Conservation (phyloP, 2,329 filamentous ascomycete genomes). For the Grosmannia huntii region DNA sequence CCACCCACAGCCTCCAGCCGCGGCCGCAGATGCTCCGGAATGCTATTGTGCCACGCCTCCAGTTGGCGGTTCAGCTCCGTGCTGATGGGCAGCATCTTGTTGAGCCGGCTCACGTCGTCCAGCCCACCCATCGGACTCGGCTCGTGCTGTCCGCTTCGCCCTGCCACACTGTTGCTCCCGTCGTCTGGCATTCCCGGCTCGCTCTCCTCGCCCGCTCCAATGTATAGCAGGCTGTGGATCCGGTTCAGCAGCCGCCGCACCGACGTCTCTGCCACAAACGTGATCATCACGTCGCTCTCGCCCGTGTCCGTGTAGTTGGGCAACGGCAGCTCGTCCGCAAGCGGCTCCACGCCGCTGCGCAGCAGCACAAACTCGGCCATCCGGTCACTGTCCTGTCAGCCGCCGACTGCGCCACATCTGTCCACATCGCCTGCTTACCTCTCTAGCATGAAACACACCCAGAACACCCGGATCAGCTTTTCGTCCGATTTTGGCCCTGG, state of each 20-base stretch:
- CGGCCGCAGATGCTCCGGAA: conserved; percentile 32
- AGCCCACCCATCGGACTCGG: not conserved
- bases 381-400: conserved; percentile 41
- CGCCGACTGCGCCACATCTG: not conserved
- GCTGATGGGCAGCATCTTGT: conserved; percentile 19
- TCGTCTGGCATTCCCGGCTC: conserved; percentile 11
- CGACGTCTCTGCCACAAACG: conserved; percentile 28
- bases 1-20: conserved; percentile 29
- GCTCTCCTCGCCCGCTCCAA: not conserved
- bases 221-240: conserved; percentile 28
- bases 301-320: conserved; percentile 17
- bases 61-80: conserved; percentile 25
- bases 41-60: conserved; percentile 24
- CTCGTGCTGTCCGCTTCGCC: not conserved
- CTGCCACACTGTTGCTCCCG: not conserved
- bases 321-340: conserved; percentile 23
- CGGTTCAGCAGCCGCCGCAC: conserved; percentile 28
- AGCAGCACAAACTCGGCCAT: conserved; percentile 46
- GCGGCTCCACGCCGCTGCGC: conserved; percentile 24
- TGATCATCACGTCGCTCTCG: conserved; percentile 23
- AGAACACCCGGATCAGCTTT: conserved; percentile 46
- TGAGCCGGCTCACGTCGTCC: conserved; percentile 13
- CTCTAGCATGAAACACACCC: conserved; percentile 61
- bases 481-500: conserved; percentile 21
- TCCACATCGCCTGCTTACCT: conserved; percentile 28